Evolutionary conservation across 2,329 filamentous ascomycete species (phyloP).

Genomic region (Arthrobotrys pseudoclavata): DNA sequence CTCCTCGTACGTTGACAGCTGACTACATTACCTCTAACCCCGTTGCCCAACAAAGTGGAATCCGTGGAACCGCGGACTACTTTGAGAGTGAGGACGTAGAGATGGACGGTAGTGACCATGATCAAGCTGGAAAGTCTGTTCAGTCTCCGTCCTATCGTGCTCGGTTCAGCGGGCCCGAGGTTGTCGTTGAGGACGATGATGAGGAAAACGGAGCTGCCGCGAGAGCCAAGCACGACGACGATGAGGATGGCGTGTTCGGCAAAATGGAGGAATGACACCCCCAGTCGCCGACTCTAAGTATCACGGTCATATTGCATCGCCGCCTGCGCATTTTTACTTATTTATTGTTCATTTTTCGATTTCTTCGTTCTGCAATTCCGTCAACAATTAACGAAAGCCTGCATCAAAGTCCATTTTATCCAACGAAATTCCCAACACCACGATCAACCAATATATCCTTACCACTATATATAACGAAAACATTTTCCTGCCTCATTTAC

Average conservation of each 20-base stretch:
- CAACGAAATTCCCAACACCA: not conserved
- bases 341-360: slow-evolving; percentile 12
- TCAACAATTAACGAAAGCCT: slow-evolving; percentile 31
- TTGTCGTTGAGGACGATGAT: slow-evolving; percentile 61
- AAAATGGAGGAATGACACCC: slow-evolving; percentile 85
- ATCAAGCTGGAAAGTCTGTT: slow-evolving; percentile 36
- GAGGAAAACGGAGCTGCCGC: slow-evolving; percentile 68
- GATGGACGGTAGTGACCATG: slow-evolving; percentile 77
- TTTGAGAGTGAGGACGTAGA: slow-evolving; percentile 72
- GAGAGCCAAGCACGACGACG: slow-evolving; percentile 82
- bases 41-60: slow-evolving; percentile 77
- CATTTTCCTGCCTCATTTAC: slow-evolving; percentile 24
- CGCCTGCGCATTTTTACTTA: not conserved
- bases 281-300: slow-evolving; percentile 5
- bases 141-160: slow-evolving; percentile 46
- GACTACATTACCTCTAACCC: slow-evolving; percentile 73
- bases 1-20: slow-evolving; percentile 67
- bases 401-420: slow-evolving; percentile 25
- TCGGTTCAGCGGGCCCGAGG: slow-evolving; percentile 59
- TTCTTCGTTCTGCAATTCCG: slow-evolving; percentile 21
- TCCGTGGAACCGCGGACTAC: slow-evolving; percentile 70
- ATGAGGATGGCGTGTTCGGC: slow-evolving; percentile 95
- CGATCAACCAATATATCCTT: slow-evolving; percentile 8
- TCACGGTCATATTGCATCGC: slow-evolving; percentile 5
- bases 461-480: slow-evolving; percentile 36